phyloP scores from a whole-genome alignment of 345 rosid genomes.

The Adansonia digitata region DNA sequence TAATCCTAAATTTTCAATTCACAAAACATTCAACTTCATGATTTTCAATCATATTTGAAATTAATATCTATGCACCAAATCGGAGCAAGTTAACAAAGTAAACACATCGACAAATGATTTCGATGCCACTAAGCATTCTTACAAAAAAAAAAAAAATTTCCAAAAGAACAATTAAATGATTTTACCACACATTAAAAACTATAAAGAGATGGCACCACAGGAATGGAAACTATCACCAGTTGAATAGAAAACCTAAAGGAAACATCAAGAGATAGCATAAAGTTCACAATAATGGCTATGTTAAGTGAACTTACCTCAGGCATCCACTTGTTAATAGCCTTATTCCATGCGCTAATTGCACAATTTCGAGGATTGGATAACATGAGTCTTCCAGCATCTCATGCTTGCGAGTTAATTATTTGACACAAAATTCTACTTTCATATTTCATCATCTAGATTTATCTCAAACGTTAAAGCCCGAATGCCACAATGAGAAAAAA shows the following conservation, averaged over 20 bases:
- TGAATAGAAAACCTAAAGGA: slow-evolving; percentile 87
- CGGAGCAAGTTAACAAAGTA: slow-evolving; percentile 37
- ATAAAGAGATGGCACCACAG: slow-evolving; percentile 79
- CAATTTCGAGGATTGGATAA: slow-evolving; percentile 36
- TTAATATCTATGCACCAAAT: slow-evolving; percentile 62
- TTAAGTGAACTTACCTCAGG: slow-evolving; percentile 55
- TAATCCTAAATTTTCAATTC: too few species aligned
- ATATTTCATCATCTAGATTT: slow-evolving; percentile 27
- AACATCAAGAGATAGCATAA: slow-evolving; percentile 55
- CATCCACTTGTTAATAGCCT: slow-evolving; percentile 42
- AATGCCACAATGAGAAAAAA: slow-evolving; percentile 14
- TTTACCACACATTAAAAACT: slow-evolving; percentile 93
- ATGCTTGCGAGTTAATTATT: slow-evolving; percentile 32
- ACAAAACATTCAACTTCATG: too few species aligned
- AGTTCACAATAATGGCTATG: slow-evolving; percentile 47
- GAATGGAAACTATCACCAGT: slow-evolving; percentile 88
- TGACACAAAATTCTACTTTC: slow-evolving; percentile 25
- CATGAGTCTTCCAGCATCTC: slow-evolving; percentile 47
- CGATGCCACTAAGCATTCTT: slow-evolving; percentile 20
- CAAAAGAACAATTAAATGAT: slow-evolving; percentile 34
- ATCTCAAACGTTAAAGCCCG: slow-evolving; percentile 35
- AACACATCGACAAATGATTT: slow-evolving; percentile 16
- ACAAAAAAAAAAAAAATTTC: slow-evolving; percentile 15
- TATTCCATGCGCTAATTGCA: slow-evolving; percentile 49
- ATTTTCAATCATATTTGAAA: too few species aligned